Evolutionary conservation across 73 alveolate genomes (phyloP).

Genomic region (Tetrahymena elliotti): DNA sequence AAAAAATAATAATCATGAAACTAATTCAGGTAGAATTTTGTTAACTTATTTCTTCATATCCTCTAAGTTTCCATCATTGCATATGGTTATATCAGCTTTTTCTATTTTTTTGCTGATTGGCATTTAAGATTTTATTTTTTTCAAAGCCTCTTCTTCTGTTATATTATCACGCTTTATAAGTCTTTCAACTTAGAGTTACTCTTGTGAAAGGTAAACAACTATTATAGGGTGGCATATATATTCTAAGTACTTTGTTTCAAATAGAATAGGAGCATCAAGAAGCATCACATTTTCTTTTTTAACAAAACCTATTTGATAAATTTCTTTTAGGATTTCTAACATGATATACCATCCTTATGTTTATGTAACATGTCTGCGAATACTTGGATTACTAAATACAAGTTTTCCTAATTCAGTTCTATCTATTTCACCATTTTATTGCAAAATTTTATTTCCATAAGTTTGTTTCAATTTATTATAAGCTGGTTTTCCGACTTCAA

Average conservation of each 20-base stretch:
- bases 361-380: constrained; percentile 41
- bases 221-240: constrained; percentile 72
- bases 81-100: constrained; percentile 60
- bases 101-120: constrained; percentile 55
- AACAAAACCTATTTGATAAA: constrained; percentile 40
- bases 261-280: constrained; percentile 79
- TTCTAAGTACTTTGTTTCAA: constrained; percentile 61
- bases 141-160: constrained; percentile 53
- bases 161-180: constrained; percentile 45
- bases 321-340: constrained; percentile 38
- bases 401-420: constrained; percentile 58
- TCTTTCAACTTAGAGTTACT: constrained; percentile 36
- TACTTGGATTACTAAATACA: constrained; percentile 44
- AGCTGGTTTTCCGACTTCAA: constrained; percentile 47
- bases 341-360: constrained; percentile 57
- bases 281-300: constrained; percentile 50
- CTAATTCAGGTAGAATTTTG: constrained; percentile 10
- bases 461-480: constrained; percentile 26
- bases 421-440: constrained; percentile 51
- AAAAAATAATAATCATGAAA: neutral
- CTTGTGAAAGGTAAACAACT: constrained; percentile 50
- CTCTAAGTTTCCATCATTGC: constrained; percentile 53
- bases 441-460: constrained; percentile 59
- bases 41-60: constrained; percentile 34
- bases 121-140: constrained; percentile 59